Conservation (phyloP, 345 rosid genomes). For the Aquilaria malaccensis region DNA sequence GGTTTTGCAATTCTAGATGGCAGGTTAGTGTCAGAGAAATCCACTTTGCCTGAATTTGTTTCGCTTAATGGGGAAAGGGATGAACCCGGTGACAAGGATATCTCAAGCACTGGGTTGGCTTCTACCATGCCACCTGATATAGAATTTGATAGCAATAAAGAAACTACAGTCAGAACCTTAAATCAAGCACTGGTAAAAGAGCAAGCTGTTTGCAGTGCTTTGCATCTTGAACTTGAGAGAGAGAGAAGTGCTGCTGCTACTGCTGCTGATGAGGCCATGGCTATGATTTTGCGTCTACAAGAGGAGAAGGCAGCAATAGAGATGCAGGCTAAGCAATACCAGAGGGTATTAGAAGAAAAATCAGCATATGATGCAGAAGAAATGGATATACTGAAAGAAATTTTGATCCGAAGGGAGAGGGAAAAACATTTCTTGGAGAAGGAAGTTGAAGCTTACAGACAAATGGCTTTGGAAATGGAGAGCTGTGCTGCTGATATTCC, state of each 20-base stretch:
- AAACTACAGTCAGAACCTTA: constrained; percentile 20
- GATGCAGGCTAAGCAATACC: constrained; percentile 62
- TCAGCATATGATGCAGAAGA: constrained; percentile 64
- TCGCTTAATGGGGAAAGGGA: constrained; percentile 18
- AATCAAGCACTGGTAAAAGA: constrained; percentile 38
- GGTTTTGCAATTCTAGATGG: constrained; percentile 24
- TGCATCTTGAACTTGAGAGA: constrained; percentile 52
- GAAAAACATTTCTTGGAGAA: constrained; percentile 57
- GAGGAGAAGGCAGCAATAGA: constrained; percentile 51
- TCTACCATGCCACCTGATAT: constrained; percentile 18
- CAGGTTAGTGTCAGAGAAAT: constrained; percentile 18
- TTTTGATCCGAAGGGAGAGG: constrained; percentile 49
- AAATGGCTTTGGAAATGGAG: constrained; percentile 32
- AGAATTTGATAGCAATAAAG: constrained; percentile 17
- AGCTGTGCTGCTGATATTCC: constrained; percentile 22
- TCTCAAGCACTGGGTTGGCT: constrained; percentile 14
- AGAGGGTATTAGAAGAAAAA: constrained; percentile 64
- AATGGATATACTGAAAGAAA: constrained; percentile 59
- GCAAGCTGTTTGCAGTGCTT: constrained; percentile 24
- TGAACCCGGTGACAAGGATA: constrained; percentile 19
- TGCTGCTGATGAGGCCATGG: constrained; percentile 61
- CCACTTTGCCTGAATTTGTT: constrained; percentile 7
- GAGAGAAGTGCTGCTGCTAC: constrained; percentile 63
- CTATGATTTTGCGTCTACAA: constrained; percentile 50
- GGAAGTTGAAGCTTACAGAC: constrained; percentile 46